Conservation (phyloP, 2,329 filamentous ascomycete species). For the Teratosphaeriaceae sp. region DNA sequence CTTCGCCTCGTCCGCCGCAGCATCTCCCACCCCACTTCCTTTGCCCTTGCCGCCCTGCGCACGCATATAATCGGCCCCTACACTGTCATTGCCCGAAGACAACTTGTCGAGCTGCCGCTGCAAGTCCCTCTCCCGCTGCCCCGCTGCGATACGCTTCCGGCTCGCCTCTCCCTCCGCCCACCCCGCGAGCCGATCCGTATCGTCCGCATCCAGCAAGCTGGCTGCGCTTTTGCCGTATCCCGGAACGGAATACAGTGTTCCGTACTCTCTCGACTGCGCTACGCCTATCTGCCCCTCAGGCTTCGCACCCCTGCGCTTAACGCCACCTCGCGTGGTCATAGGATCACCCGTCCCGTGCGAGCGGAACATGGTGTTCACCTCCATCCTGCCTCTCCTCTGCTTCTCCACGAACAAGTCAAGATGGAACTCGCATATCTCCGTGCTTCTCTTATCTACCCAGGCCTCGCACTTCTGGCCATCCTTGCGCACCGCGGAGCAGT, state of each 20-base stretch:
- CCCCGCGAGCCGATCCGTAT: constrained; percentile 51
- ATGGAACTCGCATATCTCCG: constrained; percentile 89
- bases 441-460: constrained; percentile 86
- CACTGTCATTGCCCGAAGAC: constrained; percentile 47
- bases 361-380: constrained; percentile 63
- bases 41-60: too few species aligned
- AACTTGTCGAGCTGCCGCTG: constrained; percentile 57
- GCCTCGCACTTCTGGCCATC: constrained; percentile 72
- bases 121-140: constrained; percentile 67
- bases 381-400: constrained; percentile 61
- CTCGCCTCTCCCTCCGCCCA: constrained; percentile 51
- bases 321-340: background rate
- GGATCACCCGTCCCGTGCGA: constrained; percentile 3
- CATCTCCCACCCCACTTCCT: too few species aligned
- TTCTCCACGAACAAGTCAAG: constrained; percentile 74
- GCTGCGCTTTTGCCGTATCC: constrained; percentile 41
- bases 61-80: constrained; percentile 66
- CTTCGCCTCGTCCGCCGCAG: background rate
- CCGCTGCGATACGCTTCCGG: constrained; percentile 56
- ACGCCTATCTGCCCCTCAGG: constrained; percentile 30
- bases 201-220: constrained; percentile 59
- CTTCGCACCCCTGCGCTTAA: constrained; percentile 11
- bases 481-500: constrained; percentile 77
- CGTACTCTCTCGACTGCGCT: constrained; percentile 54
- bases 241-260: constrained; percentile 40